phyloP scores from a whole-genome alignment of 495 filamentous ascomycete species.

The Sabuloglossum arenarium region DNA sequence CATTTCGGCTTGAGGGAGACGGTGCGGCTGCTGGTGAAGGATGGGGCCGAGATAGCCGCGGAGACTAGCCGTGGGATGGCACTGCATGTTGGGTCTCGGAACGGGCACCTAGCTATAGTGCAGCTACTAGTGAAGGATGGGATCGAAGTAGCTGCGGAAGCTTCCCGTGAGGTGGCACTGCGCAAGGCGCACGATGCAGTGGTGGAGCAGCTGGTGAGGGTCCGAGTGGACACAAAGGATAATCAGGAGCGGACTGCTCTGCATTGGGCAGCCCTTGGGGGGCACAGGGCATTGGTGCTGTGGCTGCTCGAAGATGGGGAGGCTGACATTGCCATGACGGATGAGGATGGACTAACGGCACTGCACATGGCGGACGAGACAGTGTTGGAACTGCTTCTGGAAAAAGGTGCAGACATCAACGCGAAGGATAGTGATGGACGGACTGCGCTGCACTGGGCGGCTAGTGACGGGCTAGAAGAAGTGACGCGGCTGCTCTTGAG shows the following conservation, averaged over 20 bases:
- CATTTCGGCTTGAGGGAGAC: constrained; percentile 8
- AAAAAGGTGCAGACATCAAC: too few relatives aligned
- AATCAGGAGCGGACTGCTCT: neutral
- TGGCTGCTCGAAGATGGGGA: too few relatives aligned
- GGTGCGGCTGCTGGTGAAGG: neutral
- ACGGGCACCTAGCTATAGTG: too few relatives aligned
- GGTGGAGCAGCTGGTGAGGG: neutral
- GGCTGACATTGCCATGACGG: too few relatives aligned
- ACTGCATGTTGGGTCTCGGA: neutral
- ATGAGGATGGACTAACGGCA: too few relatives aligned
- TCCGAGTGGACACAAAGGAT: neutral
- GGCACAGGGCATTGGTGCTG: neutral
- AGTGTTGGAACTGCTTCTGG: too few relatives aligned
- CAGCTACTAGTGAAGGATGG: neutral
- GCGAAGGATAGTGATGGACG: too few relatives aligned
- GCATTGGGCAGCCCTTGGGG: neutral
- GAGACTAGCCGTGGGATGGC: neutral
- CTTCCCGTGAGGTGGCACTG: neutral
- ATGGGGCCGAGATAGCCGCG: neutral
- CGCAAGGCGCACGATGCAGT: neutral
- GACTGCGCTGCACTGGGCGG: too few relatives aligned
- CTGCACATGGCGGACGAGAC: too few relatives aligned
- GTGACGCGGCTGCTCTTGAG: too few relatives aligned
- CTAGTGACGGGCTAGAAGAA: too few relatives aligned
- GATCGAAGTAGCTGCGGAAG: neutral